A percentile compares a stretch with the other conserved stretches of the same genome.
phyloP scores from a whole-genome alignment of 495 filamentous ascomycete species.

The Acidomyces sp. region DNA sequence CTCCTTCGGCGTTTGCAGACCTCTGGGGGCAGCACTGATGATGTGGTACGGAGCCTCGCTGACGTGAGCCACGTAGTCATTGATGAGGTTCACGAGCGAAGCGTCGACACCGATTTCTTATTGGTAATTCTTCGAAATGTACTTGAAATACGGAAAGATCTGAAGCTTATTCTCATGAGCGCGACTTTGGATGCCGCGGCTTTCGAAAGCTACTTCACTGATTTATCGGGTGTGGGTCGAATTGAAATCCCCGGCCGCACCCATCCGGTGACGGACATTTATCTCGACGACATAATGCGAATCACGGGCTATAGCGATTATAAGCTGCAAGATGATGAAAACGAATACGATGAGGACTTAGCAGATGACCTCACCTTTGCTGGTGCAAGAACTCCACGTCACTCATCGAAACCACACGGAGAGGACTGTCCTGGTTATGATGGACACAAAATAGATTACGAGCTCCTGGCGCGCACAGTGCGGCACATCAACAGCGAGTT shows the following conservation, averaged over 20 bases:
- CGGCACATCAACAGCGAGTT: slow-evolving; percentile 67
- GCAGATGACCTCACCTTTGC: neutral
- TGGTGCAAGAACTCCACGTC: slow-evolving; percentile 20
- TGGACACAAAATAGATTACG: slow-evolving; percentile 85
- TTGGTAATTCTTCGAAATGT: slow-evolving; percentile 81
- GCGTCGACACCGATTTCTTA: slow-evolving; percentile 89
- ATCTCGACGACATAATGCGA: slow-evolving; percentile 75
- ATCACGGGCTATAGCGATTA: slow-evolving; percentile 53
- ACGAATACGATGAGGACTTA: slow-evolving; percentile 6
- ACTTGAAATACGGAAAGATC: slow-evolving; percentile 56
- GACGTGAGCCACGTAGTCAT: slow-evolving; percentile 92
- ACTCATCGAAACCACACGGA: neutral
- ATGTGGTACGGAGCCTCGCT: slow-evolving; percentile 64
- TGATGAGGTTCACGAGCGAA: slow-evolving; percentile 94
- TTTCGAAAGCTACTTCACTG: slow-evolving; percentile 69
- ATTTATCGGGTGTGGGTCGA: slow-evolving; percentile 50
- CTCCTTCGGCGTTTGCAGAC: slow-evolving; percentile 79
- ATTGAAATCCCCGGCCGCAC: slow-evolving; percentile 84
- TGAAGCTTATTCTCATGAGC: slow-evolving; percentile 96
- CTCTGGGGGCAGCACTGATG: slow-evolving; percentile 59
- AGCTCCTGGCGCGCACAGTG: slow-evolving; percentile 67
- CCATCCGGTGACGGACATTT: slow-evolving; percentile 78
- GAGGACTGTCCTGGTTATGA: no score
- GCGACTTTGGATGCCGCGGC: slow-evolving; percentile 84
- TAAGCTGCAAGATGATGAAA: slow-evolving; percentile 22